Conservation (phyloP, 2,329 filamentous ascomycete species). For the Trichoderma lentiforme region DNA sequence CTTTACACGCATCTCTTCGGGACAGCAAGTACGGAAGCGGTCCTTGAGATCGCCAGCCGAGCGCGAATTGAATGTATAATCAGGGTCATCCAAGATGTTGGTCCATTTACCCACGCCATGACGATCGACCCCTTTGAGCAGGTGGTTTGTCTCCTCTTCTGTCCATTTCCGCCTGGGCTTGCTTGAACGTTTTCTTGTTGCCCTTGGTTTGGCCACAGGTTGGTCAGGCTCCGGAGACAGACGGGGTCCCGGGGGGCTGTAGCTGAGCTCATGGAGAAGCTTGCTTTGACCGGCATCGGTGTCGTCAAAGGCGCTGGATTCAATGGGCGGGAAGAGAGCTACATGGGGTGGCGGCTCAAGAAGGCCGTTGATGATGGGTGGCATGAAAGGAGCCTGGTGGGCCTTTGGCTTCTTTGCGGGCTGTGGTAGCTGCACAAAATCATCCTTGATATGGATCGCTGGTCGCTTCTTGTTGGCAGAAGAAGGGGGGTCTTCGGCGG, state of each 20-base stretch:
- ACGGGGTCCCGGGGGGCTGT: slow-evolving; percentile 25
- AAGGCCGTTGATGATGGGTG: slow-evolving; percentile 63
- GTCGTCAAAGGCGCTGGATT: slow-evolving; percentile 53
- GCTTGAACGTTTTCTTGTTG: slow-evolving; percentile 49
- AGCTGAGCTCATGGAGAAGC: slow-evolving; percentile 42
- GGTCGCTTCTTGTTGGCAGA: slow-evolving; percentile 53
- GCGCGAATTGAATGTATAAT: slow-evolving; percentile 59
- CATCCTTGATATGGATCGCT: slow-evolving; percentile 51
- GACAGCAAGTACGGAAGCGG: slow-evolving; percentile 63
- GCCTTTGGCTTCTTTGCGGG: slow-evolving; percentile 64
- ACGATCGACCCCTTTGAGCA: slow-evolving; percentile 58
- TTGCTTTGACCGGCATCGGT: slow-evolving; percentile 42
- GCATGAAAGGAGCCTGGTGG: slow-evolving; percentile 52
- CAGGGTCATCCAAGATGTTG: slow-evolving; percentile 58
- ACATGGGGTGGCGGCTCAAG: slow-evolving; percentile 60
- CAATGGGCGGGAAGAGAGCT: slow-evolving; percentile 62
- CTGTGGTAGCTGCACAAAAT: slow-evolving; percentile 62
- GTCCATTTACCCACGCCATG: slow-evolving; percentile 66
- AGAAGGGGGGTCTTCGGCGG: not conserved
- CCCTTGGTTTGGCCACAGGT: slow-evolving; percentile 31
- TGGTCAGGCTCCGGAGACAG: slow-evolving; percentile 33
- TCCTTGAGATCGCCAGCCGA: slow-evolving; percentile 64
- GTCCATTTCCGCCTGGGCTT: slow-evolving; percentile 63
- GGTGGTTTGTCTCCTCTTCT: slow-evolving; percentile 61
- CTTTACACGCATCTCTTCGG: slow-evolving; percentile 52